phyloP scores from a whole-genome alignment of 2,329 filamentous ascomycete genomes.

The Aphanocladium album region DNA sequence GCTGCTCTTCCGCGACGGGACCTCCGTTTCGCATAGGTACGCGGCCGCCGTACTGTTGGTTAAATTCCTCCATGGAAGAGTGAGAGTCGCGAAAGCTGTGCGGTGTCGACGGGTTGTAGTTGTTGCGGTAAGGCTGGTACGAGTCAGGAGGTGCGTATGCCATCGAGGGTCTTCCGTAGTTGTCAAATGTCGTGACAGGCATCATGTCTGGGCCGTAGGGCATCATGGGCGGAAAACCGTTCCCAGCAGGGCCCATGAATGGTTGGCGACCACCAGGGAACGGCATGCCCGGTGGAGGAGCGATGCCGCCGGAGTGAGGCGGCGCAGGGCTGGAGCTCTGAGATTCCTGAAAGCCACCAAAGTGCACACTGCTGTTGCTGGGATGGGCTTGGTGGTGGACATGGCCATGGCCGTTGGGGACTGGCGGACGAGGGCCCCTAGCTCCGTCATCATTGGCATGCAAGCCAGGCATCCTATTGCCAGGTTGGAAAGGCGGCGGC shows the following conservation, averaged over 20 bases:
- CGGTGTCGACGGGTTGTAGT: conserved; percentile 51
- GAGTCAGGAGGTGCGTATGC: conserved; percentile 31
- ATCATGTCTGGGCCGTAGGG: conserved; percentile 31
- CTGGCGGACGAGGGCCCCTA: conserved; percentile 27
- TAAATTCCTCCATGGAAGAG: conserved; percentile 47
- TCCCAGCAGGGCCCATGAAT: conserved; percentile 28
- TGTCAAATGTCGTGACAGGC: conserved; percentile 30
- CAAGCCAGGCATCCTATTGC: conserved; percentile 25
- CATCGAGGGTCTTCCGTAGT: conserved; percentile 32
- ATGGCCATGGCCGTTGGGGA: conserved; percentile 29
- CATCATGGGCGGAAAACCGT: conserved; percentile 35
- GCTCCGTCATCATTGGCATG: conserved; percentile 29
- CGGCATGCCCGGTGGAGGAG: conserved; percentile 43
- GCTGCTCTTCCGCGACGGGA: conserved; percentile 26
- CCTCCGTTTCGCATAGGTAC: conserved; percentile 35
- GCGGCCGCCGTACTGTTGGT: conserved; percentile 35
- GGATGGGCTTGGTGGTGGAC: conserved; percentile 46
- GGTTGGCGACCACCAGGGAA: conserved; percentile 29
- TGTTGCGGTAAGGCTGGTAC: conserved; percentile 29
- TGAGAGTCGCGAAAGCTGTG: conserved; percentile 60
- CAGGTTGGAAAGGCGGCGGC: conserved; percentile 39
- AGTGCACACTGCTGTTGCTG: conserved; percentile 52
- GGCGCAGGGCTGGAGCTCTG: conserved; percentile 54
- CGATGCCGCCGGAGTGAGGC: conserved; percentile 42
- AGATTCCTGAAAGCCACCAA: conserved; percentile 50